Evolutionary conservation across 306 rosid species (phyloP), one percentile per base, ranked within the genome.

Genomic region (Carpinus viminea): DNA sequence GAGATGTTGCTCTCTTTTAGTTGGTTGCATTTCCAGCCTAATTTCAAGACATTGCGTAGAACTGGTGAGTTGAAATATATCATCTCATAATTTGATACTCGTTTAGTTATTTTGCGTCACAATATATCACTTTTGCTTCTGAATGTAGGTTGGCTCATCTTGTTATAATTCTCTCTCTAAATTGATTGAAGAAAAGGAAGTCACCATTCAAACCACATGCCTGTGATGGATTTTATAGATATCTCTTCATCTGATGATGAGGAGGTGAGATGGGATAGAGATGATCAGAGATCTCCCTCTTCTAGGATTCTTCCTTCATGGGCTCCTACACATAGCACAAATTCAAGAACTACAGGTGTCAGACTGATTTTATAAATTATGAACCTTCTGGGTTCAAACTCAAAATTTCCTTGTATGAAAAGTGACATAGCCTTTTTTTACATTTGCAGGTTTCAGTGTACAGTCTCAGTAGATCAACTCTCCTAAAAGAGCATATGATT

Each of bases 221-320:
- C 66, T 54, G 79, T 77, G 72, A 28, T 26, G 51, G 79, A 76
- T 1, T 61, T 12, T 47, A 91, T 95, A 85, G 89, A 83, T 73
- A 89, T 93, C 65, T 91, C 88, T 87, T 95, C 98, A 34, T 93
- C 98, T 0, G 99, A 95, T 83, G 94, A 92, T 82, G 99, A 95
- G 9, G 28, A 83, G 74, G 97, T 89, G 16, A 66, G 71, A 38
- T 66, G 48, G 76, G 79, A 85, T n/a, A n/a, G n/a, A 74, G 90
- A 83, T 61, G 89, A 75, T 84, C 76, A 70, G 16, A 77, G 71
- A 75, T 34, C 84, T 72, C 53, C 86, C 5, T 36, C 50, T 73
- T 17, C 70, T 69, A 90, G 99, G 83, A 51, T 11, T 76, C 89
- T 87, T 78, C 98, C 99, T 46, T 20, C 12, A 12, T 93, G 94